Base-by-base conservation (phyloP, 2,329 filamentous ascomycete genomes). In the Talaromyces piceae region DNA sequence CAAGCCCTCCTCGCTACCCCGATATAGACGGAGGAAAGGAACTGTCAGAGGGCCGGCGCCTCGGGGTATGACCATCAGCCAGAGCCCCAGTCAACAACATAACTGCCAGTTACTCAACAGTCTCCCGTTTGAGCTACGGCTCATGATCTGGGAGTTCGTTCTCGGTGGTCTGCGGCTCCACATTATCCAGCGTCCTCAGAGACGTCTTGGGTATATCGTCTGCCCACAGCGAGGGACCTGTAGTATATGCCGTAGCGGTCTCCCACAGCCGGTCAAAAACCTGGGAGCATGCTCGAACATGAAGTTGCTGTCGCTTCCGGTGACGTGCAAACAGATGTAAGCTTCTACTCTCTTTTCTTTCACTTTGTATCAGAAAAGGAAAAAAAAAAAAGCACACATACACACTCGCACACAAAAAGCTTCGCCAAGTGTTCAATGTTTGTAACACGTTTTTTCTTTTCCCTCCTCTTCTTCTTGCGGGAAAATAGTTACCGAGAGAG, bases 301-400 rank as follows among this genome's bases (percentile, higher is more conserved):
- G 51, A 52, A 49, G 37, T 57, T 69, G 26, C 57, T 70, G 4
- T 59, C 59, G 22, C 56, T 69, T 41, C 53, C 59, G 37, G 57
- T 66, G 53, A 60, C 62, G 13, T 68, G 66, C 59, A 66, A 65
- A 48, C 66, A 69, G 57, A 66, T 67, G 66, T 69, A 44, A 48
- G 54, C 18, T 18, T 9, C 22, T 39, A 41, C 25, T 30, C 25
- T n/a, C 22, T 37, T 13, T 25, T 12, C 7, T 7, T 23, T 16
- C 25, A 12, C 3, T 25, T 25, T 5, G 12, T 44, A 43, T 22
- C 9, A 23, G 7, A 44, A 7, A 27, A n/a, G 20, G 18, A 16
- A 18, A 37, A 18, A 37, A n/a, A n/a, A n/a, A n/a, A n/a, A n/a
- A n/a, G n/a, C n/a, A n/a, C n/a, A n/a, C n/a, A n/a, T n/a, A n/a